Evolutionary conservation across 2,329 filamentous ascomycete genomes (phyloP).

Genomic region (Alternaria longipes): DNA sequence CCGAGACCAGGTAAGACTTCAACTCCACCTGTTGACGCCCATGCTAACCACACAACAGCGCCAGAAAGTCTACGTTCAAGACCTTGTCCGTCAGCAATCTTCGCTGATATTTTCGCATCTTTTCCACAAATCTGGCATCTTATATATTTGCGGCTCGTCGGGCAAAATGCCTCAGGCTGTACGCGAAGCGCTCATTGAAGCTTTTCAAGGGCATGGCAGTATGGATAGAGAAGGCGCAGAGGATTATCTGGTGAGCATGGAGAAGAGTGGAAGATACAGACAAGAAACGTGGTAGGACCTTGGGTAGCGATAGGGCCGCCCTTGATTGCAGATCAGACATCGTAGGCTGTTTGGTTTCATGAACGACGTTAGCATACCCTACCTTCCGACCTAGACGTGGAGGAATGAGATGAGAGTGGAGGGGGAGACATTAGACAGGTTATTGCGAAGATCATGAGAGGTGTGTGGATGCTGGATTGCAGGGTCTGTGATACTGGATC

Average conservation of each 20-base stretch:
- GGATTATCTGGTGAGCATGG: slow-evolving; percentile 64
- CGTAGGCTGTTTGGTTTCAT: too few relatives aligned
- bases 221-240: slow-evolving; percentile 63
- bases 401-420: not conserved
- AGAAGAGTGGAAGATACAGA: slow-evolving; percentile 69
- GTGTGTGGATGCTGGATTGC: not conserved
- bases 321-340: too few relatives aligned
- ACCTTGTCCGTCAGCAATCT: slow-evolving; percentile 64
- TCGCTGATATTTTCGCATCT: slow-evolving; percentile 62
- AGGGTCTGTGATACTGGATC: not conserved
- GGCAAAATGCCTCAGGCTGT: slow-evolving; percentile 78
- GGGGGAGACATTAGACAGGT: not conserved
- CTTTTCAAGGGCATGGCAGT: slow-evolving; percentile 58
- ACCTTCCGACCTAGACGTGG: not conserved
- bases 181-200: slow-evolving; percentile 70
- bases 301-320: too few relatives aligned
- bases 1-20: slow-evolving; percentile 64
- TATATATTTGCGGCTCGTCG: slow-evolving; percentile 69
- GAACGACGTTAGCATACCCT: not conserved
- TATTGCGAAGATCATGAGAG: not conserved
- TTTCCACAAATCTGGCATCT: slow-evolving; percentile 60
- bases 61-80: slow-evolving; percentile 74
- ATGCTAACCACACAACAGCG: slow-evolving; percentile 30
- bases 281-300: slow-evolving; percentile 72
- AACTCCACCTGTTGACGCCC: not conserved